phyloP scores from a whole-genome alignment of 1,139 yeast species.

The Suhomyces chickasaworum region DNA sequence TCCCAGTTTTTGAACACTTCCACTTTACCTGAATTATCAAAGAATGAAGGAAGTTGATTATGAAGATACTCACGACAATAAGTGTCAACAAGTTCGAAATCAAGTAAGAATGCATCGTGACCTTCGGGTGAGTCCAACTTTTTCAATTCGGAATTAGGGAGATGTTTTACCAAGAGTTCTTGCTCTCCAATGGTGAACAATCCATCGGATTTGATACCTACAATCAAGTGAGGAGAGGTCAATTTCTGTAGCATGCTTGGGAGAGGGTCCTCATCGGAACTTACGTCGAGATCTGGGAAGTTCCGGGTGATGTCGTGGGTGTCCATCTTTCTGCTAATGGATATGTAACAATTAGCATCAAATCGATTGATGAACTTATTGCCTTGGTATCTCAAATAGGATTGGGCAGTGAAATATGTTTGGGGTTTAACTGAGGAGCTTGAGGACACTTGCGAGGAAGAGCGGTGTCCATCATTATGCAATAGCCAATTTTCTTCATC shows the following conservation, averaged over 20 bases:
- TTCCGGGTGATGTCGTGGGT: constrained; percentile 93
- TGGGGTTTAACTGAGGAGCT: constrained; percentile 53
- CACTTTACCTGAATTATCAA: constrained; percentile 48
- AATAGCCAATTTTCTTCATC: constrained; percentile 51
- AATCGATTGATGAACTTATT: constrained; percentile 84
- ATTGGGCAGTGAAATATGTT: constrained; percentile 92
- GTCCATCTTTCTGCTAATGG: constrained; percentile 89
- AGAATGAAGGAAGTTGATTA: constrained; percentile 56
- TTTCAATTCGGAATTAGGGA: constrained; percentile 69
- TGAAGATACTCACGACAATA: constrained; percentile 68
- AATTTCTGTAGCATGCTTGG: constrained; percentile 52
- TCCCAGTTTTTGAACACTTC: constrained; percentile 58
- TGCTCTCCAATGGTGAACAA: constrained; percentile 91
- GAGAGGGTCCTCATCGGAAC: constrained; percentile 38
- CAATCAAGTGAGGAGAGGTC: constrained; percentile 73
- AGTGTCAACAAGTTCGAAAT: constrained; percentile 78
- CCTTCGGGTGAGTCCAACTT: constrained; percentile 93
- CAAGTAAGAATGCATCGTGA: constrained; percentile 93
- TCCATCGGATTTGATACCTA: constrained; percentile 92
- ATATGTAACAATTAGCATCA: constrained; percentile 94
- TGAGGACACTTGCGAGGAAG: constrained; percentile 12
- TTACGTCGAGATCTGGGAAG: constrained; percentile 28
- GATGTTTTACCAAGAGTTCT: constrained; percentile 71
- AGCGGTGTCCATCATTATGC: constrained; percentile 46
- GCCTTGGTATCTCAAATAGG: constrained; percentile 91